phyloP scores from a whole-genome alignment of 352 stramenopile genomes.

The Pythium utonaiense region DNA sequence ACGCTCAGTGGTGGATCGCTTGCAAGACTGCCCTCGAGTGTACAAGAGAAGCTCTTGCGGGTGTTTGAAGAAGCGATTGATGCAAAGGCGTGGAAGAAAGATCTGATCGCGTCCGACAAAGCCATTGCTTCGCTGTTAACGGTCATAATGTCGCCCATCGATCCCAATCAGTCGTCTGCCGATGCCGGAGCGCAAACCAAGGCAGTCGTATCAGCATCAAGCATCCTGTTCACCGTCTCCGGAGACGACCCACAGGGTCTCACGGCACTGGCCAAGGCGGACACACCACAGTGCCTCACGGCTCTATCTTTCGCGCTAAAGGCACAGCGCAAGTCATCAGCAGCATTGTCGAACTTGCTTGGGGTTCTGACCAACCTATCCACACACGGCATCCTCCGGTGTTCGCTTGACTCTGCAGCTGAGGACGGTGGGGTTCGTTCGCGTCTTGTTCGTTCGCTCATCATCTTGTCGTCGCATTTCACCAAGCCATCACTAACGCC shows the following conservation, averaged over 20 bases:
- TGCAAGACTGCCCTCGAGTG: conserved; percentile 3
- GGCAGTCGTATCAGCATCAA: conserved; percentile 26
- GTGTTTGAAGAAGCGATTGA: conserved; percentile 49
- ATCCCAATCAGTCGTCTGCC: background rate
- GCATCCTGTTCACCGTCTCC: conserved; percentile 55
- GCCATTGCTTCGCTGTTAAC: conserved; percentile 1
- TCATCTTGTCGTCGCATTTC: conserved; percentile 20
- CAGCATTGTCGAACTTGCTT: conserved; percentile 35
- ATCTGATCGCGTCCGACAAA: conserved; percentile 12
- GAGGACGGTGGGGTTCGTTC: background rate
- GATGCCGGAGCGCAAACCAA: background rate
- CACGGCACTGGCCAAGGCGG: conserved; percentile 17
- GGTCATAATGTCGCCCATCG: background rate
- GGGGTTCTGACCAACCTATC: conserved; percentile 62
- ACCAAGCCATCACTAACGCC: conserved; percentile 2
- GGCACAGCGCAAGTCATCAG: conserved; percentile 3
- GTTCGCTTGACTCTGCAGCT: background rate
- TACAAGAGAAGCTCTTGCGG: conserved; percentile 32
- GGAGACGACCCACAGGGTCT: conserved; percentile 30
- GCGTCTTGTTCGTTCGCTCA: conserved; percentile 20
- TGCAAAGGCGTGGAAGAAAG: conserved; percentile 57
- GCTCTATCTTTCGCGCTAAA: conserved; percentile 1
- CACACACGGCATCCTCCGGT: conserved; percentile 28
- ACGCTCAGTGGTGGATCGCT: background rate
- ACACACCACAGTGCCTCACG: conserved; percentile 12